Conservation (phyloP, 495 filamentous ascomycete genomes). For the Penicillium odoratum region DNA sequence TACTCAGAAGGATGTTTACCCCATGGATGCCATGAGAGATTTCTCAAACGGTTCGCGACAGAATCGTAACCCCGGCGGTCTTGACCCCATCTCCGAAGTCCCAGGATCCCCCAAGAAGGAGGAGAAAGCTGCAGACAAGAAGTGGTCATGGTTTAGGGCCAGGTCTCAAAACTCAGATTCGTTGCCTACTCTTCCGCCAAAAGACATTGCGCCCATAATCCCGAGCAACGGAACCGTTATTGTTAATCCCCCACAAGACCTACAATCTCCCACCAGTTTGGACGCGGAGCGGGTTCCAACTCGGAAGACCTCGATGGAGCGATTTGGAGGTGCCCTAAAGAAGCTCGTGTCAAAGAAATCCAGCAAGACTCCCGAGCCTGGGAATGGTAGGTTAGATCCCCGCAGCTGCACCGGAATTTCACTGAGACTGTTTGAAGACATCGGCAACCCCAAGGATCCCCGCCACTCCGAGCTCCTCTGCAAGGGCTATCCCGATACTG, state of each 20-base stretch:
- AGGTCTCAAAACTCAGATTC: slow-evolving; percentile 45
- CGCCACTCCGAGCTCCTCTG: slow-evolving; percentile 14
- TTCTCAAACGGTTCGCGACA: slow-evolving; percentile 24
- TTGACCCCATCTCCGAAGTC: slow-evolving; percentile 36
- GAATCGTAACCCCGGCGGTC: slow-evolving; percentile 17
- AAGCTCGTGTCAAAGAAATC: slow-evolving; percentile 37
- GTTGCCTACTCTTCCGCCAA: slow-evolving; percentile 16
- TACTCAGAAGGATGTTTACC: slow-evolving; percentile 3
- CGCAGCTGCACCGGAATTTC: background rate
- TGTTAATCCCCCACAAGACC: slow-evolving; percentile 20
- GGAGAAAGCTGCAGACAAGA: slow-evolving; percentile 44
- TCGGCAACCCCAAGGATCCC: slow-evolving; percentile 11
- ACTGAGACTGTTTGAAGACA: slow-evolving; percentile 9
- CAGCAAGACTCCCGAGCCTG: slow-evolving; percentile 20
- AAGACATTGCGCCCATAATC: slow-evolving; percentile 22
- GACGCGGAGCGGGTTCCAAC: slow-evolving; percentile 3
- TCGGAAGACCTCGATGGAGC: slow-evolving; percentile 30
- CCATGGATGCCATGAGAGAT: background rate
- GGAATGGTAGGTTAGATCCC: slow-evolving; percentile 24
- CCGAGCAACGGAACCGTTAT: slow-evolving; percentile 31
- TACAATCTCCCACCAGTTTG: background rate
- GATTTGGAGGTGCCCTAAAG: slow-evolving; percentile 29
- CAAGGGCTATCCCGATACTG: slow-evolving; percentile 17
- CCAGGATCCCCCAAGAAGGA: slow-evolving; percentile 30
- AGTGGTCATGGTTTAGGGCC: slow-evolving; percentile 67